A percentile compares a stretch with the other conserved stretches of the same genome.
phyloP scores from a whole-genome alignment of 345 rosid species.

The Heritiera littoralis region DNA sequence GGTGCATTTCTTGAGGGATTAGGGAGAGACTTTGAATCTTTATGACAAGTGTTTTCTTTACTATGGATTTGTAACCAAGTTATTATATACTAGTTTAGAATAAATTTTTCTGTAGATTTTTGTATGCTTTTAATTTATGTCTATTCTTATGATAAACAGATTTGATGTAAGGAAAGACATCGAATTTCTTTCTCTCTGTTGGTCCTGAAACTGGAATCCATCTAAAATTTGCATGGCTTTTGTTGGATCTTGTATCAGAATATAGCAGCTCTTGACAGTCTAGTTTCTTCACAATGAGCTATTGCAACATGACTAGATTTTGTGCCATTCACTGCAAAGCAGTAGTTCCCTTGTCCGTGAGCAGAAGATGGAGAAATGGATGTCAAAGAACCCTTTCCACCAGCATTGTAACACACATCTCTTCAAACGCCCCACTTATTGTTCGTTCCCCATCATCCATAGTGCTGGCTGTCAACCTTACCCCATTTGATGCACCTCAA shows the following conservation, averaged over 20 bases:
- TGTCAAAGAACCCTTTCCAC: conserved; percentile 33
- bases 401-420: conserved; percentile 29
- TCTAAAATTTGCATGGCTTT: conserved; percentile 31
- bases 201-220: conserved; percentile 7
- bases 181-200: not conserved
- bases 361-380: conserved; percentile 30
- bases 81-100: not conserved
- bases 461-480: conserved; percentile 39
- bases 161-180: not conserved
- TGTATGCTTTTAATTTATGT: not conserved
- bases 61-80: not conserved
- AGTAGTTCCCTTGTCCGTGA: conserved; percentile 15
- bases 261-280: conserved; percentile 21
- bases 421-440: conserved; percentile 31
- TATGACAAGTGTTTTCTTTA: not conserved
- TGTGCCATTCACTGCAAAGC: conserved; percentile 31
- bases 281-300: conserved; percentile 44
- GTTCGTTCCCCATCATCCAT: conserved; percentile 45
- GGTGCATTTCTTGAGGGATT: not conserved
- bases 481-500: conserved; percentile 65
- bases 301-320: conserved; percentile 38
- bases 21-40: not conserved
- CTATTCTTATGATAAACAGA: not conserved
- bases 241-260: conserved; percentile 34
- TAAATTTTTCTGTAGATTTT: not conserved